These are phyloP conservation scores for Brettanomyces sp. DNA, from an alignment of 805 yeast genomes.

Conservation along the genomic window DNA sequence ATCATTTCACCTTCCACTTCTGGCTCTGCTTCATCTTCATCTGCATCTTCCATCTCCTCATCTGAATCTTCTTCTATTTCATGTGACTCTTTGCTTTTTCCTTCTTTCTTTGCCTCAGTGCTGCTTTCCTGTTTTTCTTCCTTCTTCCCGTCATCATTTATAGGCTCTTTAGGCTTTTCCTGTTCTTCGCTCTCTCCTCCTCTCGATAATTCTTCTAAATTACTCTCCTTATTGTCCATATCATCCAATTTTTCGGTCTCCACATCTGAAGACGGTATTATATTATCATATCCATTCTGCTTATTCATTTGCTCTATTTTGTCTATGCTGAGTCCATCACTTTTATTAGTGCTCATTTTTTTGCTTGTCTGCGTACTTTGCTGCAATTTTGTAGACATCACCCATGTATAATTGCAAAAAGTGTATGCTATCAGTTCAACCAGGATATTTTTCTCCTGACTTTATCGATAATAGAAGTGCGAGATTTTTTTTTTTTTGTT, in stretches of 20 bases:
- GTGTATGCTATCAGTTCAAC: too few species aligned
- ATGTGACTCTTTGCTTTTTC: neutral
- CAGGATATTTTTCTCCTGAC: too few species aligned
- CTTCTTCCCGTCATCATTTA: constrained; percentile 9
- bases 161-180: constrained; percentile 15
- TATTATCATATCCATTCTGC: neutral
- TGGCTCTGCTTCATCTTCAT: constrained; percentile 24
- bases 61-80: constrained; percentile 35
- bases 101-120: neutral
- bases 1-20: constrained; percentile 13
- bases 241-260: constrained; percentile 82
- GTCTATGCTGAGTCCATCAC: neutral
- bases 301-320: neutral
- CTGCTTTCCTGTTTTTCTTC: neutral
- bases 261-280: constrained; percentile 56
- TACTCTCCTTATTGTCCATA: constrained; percentile 42
- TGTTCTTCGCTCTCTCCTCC: constrained; percentile 22
- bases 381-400: too few species aligned
- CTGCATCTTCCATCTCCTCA: constrained; percentile 29
- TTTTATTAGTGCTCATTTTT: neutral
- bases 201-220: constrained; percentile 31
- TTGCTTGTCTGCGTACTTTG: too few species aligned
- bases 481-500: too few species aligned
- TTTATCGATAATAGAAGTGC: too few species aligned
- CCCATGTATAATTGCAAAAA: too few species aligned